phyloP scores from a whole-genome alignment of 2,329 filamentous ascomycete species.

The Penicillium brevicompactum region DNA sequence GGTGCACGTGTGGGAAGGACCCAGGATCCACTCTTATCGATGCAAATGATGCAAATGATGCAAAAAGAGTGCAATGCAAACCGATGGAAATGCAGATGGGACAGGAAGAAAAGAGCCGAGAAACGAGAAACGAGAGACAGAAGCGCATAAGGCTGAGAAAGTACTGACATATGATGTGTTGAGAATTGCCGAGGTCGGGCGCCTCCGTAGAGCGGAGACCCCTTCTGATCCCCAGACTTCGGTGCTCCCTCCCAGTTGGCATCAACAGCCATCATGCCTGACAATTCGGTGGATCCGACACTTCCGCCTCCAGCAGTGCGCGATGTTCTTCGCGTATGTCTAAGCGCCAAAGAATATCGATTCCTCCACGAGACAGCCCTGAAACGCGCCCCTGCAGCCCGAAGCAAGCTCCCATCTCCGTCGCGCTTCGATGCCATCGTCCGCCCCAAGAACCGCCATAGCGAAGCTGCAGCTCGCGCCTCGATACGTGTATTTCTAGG shows the following conservation, averaged over 20 bases:
- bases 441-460: slow-evolving; percentile 63
- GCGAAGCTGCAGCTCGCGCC: slow-evolving; percentile 69
- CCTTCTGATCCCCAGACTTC: slow-evolving; percentile 7
- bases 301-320: slow-evolving; percentile 75
- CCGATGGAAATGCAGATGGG: too few species aligned
- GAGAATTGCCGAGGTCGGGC: slow-evolving; percentile 7
- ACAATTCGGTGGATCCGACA: slow-evolving; percentile 15
- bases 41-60: not conserved
- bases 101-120: too few species aligned
- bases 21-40: too few species aligned
- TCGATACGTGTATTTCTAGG: slow-evolving; percentile 70
- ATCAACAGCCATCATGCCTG: slow-evolving; percentile 27
- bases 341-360: slow-evolving; percentile 83
- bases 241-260: not conserved
- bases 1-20: too few species aligned
- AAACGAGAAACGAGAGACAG: too few species aligned
- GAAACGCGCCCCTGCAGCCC: slow-evolving; percentile 66
- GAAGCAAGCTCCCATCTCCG: slow-evolving; percentile 56
- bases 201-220: not conserved
- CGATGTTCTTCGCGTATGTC: slow-evolving; percentile 82
- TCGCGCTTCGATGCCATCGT: slow-evolving; percentile 55
- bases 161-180: not conserved
- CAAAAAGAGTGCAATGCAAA: not conserved
- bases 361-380: slow-evolving; percentile 80
- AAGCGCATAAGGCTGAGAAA: not conserved